Evolutionary conservation across 2,329 filamentous ascomycete species (phyloP).

Genomic region (Stagonosporopsis cucurbitacearum): DNA sequence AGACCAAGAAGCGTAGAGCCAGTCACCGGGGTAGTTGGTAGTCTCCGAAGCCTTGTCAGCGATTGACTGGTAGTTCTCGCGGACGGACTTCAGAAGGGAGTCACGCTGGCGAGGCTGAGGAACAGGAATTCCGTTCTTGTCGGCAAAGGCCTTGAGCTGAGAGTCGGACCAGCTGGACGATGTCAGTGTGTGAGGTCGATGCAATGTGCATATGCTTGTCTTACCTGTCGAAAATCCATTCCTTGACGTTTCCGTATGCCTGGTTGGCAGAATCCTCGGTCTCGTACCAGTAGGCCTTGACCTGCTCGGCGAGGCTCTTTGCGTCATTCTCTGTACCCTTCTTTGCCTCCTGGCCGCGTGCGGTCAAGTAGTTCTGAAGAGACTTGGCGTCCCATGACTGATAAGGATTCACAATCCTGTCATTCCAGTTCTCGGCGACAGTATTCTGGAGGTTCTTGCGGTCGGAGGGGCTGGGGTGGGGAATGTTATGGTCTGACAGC

Average conservation of each 20-base stretch:
- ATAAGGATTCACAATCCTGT: constrained; percentile 76
- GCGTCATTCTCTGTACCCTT: constrained; percentile 70
- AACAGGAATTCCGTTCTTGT: constrained; percentile 84
- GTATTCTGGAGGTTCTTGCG: constrained; percentile 92
- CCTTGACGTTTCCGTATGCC: constrained; percentile 74
- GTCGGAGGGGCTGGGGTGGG: constrained; percentile 87
- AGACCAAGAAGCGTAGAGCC: constrained; percentile 90
- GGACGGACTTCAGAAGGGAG: constrained; percentile 75
- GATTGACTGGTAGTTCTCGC: constrained; percentile 78
- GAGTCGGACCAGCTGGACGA: constrained; percentile 82
- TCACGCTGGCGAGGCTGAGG: constrained; percentile 89
- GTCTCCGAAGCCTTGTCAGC: constrained; percentile 81
- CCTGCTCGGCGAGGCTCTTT: constrained; percentile 71
- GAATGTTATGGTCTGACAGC: constrained; percentile 90
- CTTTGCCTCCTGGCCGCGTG: constrained; percentile 74
- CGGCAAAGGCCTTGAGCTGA: constrained; percentile 89
- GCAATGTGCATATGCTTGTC: not conserved
- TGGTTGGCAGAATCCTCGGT: constrained; percentile 77
- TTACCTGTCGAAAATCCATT: constrained; percentile 89
- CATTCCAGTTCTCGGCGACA: constrained; percentile 90
- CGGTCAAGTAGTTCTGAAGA: constrained; percentile 70
- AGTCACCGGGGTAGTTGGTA: constrained; percentile 87
- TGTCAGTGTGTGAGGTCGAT: constrained; percentile 45
- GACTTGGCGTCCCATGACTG: constrained; percentile 75
- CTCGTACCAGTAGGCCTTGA: constrained; percentile 78